phyloP scores from a whole-genome alignment of 306 rosid species.

The Aeschynomene evenia region DNA sequence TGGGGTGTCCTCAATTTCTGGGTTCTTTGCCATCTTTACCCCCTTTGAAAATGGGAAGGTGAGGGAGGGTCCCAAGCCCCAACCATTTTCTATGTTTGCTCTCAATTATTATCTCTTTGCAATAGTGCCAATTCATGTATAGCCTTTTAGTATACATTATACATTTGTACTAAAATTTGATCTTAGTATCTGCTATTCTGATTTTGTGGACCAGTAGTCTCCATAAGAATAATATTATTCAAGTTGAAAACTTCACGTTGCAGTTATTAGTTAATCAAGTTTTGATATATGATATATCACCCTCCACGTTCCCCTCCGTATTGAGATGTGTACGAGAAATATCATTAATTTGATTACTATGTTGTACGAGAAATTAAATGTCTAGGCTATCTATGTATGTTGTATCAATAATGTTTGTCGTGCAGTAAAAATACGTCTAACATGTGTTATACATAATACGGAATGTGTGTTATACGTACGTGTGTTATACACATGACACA shows the following conservation, averaged over 20 bases:
- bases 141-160: neutral
- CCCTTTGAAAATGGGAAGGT: constrained; percentile 82
- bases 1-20: constrained; percentile 92
- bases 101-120: constrained; percentile 65
- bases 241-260: neutral
- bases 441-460: too few relatives aligned
- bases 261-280: neutral
- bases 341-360: neutral
- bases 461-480: too few relatives aligned
- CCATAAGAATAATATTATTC: neutral
- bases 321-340: neutral
- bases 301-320: neutral
- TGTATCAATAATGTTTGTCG: too few relatives aligned
- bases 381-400: neutral
- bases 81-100: constrained; percentile 73
- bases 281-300: constrained; percentile 8
- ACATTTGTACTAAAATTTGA: constrained; percentile 27
- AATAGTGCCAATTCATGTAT: constrained; percentile 7
- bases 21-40: constrained; percentile 84
- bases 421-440: too few relatives aligned
- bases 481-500: too few relatives aligned
- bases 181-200: constrained; percentile 5
- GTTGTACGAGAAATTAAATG: neutral
- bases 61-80: constrained; percentile 86
- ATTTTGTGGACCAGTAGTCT: neutral